These are phyloP conservation scores for Scenedesmus sp. DNA, from an alignment of 163 green algal species.

Conservation along the genomic window DNA sequence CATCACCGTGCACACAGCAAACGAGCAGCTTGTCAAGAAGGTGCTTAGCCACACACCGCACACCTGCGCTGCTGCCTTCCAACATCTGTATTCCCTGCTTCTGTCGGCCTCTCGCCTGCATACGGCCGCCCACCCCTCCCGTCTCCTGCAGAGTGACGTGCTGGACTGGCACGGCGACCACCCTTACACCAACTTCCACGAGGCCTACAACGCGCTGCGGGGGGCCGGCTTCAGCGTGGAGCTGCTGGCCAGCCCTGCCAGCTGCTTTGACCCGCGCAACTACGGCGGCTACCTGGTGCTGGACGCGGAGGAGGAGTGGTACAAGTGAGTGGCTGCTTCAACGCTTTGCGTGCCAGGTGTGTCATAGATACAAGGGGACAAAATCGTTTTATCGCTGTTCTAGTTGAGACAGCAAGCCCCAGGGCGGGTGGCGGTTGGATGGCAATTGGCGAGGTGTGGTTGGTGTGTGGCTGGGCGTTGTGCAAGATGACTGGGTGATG, in stretches of 20 bases:
- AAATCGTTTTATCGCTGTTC: too few species aligned
- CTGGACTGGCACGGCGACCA: slow-evolving; percentile 99
- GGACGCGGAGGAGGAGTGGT: slow-evolving; percentile 97
- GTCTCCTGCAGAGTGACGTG: slow-evolving; percentile 74
- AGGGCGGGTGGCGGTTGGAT: too few species aligned
- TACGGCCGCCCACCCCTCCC: not conserved
- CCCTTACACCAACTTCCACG: slow-evolving; percentile 97
- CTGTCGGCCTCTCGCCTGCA: not conserved
- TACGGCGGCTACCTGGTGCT: slow-evolving; percentile 88
- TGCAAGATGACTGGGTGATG: too few species aligned
- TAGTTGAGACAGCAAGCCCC: too few species aligned
- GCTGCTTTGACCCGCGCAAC: slow-evolving; percentile 93
- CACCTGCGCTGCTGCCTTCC: not conserved
- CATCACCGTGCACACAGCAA: too few species aligned
- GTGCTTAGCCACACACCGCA: not conserved
- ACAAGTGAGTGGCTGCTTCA: slow-evolving; percentile 53
- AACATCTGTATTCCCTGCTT: not conserved
- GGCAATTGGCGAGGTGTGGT: too few species aligned
- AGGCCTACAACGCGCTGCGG: slow-evolving; percentile 81
- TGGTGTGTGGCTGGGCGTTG: too few species aligned
- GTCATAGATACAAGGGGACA: too few species aligned
- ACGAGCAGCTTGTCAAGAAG: not conserved
- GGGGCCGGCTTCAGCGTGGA: slow-evolving; percentile 69
- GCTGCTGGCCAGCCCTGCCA: slow-evolving; percentile 89
- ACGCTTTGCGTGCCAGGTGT: too few species aligned